phyloP scores from a whole-genome alignment of 2,329 filamentous ascomycete genomes.

The Pseudocercospora pini-densiflorae region DNA sequence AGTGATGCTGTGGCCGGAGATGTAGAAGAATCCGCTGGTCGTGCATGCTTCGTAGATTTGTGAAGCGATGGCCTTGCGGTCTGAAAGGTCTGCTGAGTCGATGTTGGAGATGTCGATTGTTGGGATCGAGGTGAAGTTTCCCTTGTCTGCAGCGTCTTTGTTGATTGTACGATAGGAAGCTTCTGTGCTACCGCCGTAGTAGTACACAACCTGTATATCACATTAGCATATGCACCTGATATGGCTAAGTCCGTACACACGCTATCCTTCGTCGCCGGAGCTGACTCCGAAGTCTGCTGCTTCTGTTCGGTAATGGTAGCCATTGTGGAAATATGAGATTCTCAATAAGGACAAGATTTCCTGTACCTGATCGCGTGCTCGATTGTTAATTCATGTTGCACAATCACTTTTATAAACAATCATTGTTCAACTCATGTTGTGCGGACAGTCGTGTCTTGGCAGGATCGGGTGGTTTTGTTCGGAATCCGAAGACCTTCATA shows the following conservation, averaged over 20 bases:
- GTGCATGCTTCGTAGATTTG: slow-evolving; percentile 42
- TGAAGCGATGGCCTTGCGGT: slow-evolving; percentile 22
- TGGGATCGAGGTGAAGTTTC: slow-evolving; percentile 26
- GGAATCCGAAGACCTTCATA: neutral
- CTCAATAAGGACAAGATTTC: neutral
- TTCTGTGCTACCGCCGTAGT: slow-evolving; percentile 14
- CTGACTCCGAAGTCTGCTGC: neutral
- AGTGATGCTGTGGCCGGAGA: slow-evolving; percentile 32
- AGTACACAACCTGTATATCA: slow-evolving; percentile 16
- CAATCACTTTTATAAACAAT: neutral
- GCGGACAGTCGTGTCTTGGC: neutral
- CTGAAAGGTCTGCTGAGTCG: slow-evolving; percentile 8
- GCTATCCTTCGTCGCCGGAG: neutral
- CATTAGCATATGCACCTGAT: neutral
- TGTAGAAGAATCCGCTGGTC: slow-evolving; percentile 28
- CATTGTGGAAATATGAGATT: neutral
- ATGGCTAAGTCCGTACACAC: neutral
- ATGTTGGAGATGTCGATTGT: slow-evolving; percentile 25
- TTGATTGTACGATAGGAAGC: slow-evolving; percentile 18
- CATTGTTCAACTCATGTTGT: neutral
- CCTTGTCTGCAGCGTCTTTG: slow-evolving; percentile 7
- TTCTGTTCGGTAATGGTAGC: neutral
- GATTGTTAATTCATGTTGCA: neutral
- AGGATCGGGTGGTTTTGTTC: neutral
- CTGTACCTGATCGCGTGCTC: neutral